phyloP scores from a whole-genome alignment of 371 early-diverging fungal species.

The Apophysomyces variabilis region DNA sequence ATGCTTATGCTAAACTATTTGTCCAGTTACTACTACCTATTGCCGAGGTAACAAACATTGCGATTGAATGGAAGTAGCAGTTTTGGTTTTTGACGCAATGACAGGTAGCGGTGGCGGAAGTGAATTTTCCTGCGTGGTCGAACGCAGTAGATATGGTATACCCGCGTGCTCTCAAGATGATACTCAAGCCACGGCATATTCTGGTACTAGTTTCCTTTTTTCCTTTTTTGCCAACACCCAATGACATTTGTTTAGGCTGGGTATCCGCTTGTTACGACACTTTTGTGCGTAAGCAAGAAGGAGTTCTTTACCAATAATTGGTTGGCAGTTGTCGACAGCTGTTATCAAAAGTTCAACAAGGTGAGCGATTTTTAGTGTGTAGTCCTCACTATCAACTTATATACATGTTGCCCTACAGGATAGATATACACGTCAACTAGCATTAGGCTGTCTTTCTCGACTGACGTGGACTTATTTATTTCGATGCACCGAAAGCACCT shows the following conservation, averaged over 20 bases:
- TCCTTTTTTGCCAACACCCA: not conserved
- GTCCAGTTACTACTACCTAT: conserved; percentile 90
- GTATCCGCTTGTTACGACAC: conserved; percentile 84
- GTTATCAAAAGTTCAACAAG: conserved; percentile 78
- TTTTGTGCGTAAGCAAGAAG: conserved; percentile 87
- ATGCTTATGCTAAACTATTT: conserved; percentile 90
- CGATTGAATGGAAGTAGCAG: not conserved
- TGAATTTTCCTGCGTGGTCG: conserved; percentile 92
- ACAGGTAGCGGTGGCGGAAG: conserved; percentile 90
- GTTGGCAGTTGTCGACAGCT: conserved; percentile 74
- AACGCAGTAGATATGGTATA: conserved; percentile 90
- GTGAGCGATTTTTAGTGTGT: conserved; percentile 35
- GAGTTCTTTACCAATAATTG: conserved; percentile 89
- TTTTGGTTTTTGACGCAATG: not conserved
- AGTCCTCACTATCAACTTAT: not conserved
- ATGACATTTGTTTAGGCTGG: conserved; percentile 60
- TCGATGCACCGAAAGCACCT: conserved; percentile 78
- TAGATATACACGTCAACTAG: conserved; percentile 69
- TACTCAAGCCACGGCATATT: conserved; percentile 79
- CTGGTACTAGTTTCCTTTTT: conserved; percentile 34
- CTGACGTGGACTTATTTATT: conserved; percentile 94
- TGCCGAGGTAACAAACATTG: conserved; percentile 67
- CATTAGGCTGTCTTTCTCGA: conserved; percentile 81
- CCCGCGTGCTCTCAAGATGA: conserved; percentile 91
- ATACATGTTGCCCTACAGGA: conserved; percentile 51